A percentile compares a stretch with the other conserved stretches of the same genome.
Conservation (phyloP, 805 yeast genomes). For the Myxozyma monticola region DNA sequence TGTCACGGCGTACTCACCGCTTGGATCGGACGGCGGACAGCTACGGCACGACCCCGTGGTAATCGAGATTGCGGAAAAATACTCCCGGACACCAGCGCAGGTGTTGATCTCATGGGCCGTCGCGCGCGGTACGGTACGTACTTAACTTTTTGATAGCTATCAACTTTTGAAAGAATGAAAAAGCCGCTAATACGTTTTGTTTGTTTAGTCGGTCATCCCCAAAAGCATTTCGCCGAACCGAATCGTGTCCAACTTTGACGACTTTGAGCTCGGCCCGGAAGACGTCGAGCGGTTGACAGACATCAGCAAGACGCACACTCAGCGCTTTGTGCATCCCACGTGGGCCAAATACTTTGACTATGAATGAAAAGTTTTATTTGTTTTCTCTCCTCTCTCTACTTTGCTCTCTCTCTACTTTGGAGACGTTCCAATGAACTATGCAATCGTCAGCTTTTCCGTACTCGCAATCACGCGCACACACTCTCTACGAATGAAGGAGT, state of each 20-base stretch:
- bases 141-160: not conserved
- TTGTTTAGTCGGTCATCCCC: slow-evolving; percentile 55
- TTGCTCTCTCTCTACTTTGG: not conserved
- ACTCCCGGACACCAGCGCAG: slow-evolving; percentile 51
- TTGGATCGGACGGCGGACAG: slow-evolving; percentile 54
- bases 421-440: too few species aligned
- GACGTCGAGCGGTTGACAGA: slow-evolving; percentile 43
- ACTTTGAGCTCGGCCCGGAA: slow-evolving; percentile 44
- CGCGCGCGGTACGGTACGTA: slow-evolving; percentile 60
- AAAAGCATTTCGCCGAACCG: slow-evolving; percentile 69
- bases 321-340: slow-evolving; percentile 17
- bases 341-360: slow-evolving; percentile 13
- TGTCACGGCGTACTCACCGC: slow-evolving; percentile 76
- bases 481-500: too few species aligned
- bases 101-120: slow-evolving; percentile 61
- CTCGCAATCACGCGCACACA: too few species aligned
- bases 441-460: too few species aligned
- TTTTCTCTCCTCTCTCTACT: not conserved
- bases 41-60: slow-evolving; percentile 43
- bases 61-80: slow-evolving; percentile 55
- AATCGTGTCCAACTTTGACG: slow-evolving; percentile 47
- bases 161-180: not conserved
- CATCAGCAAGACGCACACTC: slow-evolving; percentile 1
- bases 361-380: not conserved
- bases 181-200: too few species aligned